Base-by-base conservation (phyloP, 768 basidiomycete genomes). In the Psilocybe cubensis region DNA sequence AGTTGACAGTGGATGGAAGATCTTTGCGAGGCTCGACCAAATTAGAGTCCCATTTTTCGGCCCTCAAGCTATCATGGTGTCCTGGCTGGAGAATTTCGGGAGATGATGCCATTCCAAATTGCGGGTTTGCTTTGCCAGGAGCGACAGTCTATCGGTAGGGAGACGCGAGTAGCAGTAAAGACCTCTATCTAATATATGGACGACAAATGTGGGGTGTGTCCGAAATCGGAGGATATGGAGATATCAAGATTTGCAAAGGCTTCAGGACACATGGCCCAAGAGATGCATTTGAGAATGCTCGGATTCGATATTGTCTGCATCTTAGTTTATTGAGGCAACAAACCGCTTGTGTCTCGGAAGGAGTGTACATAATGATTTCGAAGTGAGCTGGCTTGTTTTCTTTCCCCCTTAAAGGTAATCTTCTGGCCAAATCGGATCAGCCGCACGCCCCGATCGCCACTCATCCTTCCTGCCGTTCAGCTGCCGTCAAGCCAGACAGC, bases 1-100 rank as follows among this genome's bases (percentile, higher is more conserved):
- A 61, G 56, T 41, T 55, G 60, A 23, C 60, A 53, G 29, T 53
- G 14, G 40, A 21, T 25, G 43, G 40, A 9, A 18, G 14, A 20
- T 23, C 52, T 28, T 48, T 17, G 28, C 4, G 25, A n/a, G 46
- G 28, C 20, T 25, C 46, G n/a, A 8, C 27, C 11, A 18, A n/a
- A 8, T 11, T 41, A 8, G 33, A 6, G 14, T 9, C 10, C 53
- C 43, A 46, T 45, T 54, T 54, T 12, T 41, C 46, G 18, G n/a
- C 31, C 46, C 27, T 31, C 46, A 31, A 48, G 17, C 10, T 5
- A 20, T 17, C 25, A 17, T 18, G 25, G 49, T 51, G n/a, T 11
- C 33, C 23, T 9, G 49, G 46, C 8, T 27, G 14, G 3, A 48
- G 11, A 14, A 48, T 28, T 29, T 48, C 46, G 12, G 46, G 46